Conservation (phyloP, 2,329 filamentous ascomycete genomes). For the Xylaria digitata region DNA sequence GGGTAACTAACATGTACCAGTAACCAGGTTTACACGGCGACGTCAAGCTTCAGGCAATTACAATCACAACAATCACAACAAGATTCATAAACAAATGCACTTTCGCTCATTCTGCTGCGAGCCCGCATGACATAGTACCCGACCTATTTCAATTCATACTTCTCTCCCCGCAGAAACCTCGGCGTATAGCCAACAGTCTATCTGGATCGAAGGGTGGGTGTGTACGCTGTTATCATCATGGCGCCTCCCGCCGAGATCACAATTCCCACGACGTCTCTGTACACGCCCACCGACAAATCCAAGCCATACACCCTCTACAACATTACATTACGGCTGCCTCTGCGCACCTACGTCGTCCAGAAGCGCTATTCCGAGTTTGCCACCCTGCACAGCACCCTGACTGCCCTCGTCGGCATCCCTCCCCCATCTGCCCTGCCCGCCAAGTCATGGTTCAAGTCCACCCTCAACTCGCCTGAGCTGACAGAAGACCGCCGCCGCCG, state of each 20-base stretch:
- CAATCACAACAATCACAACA: no score
- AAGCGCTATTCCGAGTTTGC: slow-evolving; percentile 88
- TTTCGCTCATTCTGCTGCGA: no score
- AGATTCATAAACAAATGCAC: no score
- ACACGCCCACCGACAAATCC: slow-evolving; percentile 59
- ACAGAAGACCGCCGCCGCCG: slow-evolving; percentile 76
- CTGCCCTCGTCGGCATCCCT: slow-evolving; percentile 67
- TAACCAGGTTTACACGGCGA: not conserved
- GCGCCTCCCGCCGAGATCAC: slow-evolving; percentile 74
- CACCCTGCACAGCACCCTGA: slow-evolving; percentile 72
- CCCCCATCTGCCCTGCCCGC: slow-evolving; percentile 75
- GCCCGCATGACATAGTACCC: no score
- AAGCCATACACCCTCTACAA: slow-evolving; percentile 84
- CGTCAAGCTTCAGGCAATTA: no score
- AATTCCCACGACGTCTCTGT: slow-evolving; percentile 73
- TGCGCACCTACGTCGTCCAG: slow-evolving; percentile 78
- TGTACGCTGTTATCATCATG: slow-evolving; percentile 56
- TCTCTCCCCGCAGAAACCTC: no score
- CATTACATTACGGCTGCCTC: slow-evolving; percentile 79
- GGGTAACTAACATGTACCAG: no score
- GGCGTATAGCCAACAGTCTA: no score
- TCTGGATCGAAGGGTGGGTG: not conserved
- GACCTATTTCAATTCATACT: no score
- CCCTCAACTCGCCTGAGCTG: slow-evolving; percentile 74
- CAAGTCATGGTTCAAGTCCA: slow-evolving; percentile 83